Evolutionary conservation across 1,284 basidiomycete genomes (phyloP), one percentile per base, ranked within the genome.

Genomic region (Trichosporon sp.): DNA sequence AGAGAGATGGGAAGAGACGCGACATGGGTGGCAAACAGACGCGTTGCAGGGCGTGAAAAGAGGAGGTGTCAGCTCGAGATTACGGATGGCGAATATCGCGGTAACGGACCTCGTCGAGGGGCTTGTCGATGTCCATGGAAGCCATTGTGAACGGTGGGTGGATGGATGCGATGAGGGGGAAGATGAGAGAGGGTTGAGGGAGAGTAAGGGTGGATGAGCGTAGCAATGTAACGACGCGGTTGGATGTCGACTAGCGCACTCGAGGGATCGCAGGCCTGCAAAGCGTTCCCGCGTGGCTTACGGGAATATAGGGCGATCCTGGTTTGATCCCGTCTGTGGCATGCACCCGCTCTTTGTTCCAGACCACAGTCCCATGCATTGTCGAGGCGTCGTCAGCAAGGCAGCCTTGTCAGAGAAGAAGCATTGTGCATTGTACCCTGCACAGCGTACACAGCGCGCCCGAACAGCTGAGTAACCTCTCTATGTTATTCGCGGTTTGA

Each of bases 81-180:
- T 21, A 63, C 3, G 59, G 31, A 31, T 63, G 31, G 59, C 59
- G 12, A 31, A n/a, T 16, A 35, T 35, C 65, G 54, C 68, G 63
- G 37, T 40, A 65, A 80, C 90, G 68, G 73, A 96, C 93, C 78
- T 95, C 91, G 84, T 96, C 94, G 78, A 96, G 92, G 79, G 92
- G 89, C 86, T 92, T 91, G 87, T 96, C 93, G 77, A 86, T 82
- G 77, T 85, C 85, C 85, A 85, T 85, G 75, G 79, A 73, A 35
- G 81, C 73, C 81, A 82, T 82, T 59, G 61, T 72, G 71, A 68
- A 78, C 51, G 54, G 69, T 59, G 67, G 66, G 32, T 26, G 56
- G 68, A 46, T 65, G 71, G 61, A 68, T 54, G 56, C 51, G 67
- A 67, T 59, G 65, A 37, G 67, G 51, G 68, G 43, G 37, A n/a